Base-by-base conservation (phyloP, 2,329 filamentous ascomycete species). In the Ophiocordyceps sinensis region DNA sequence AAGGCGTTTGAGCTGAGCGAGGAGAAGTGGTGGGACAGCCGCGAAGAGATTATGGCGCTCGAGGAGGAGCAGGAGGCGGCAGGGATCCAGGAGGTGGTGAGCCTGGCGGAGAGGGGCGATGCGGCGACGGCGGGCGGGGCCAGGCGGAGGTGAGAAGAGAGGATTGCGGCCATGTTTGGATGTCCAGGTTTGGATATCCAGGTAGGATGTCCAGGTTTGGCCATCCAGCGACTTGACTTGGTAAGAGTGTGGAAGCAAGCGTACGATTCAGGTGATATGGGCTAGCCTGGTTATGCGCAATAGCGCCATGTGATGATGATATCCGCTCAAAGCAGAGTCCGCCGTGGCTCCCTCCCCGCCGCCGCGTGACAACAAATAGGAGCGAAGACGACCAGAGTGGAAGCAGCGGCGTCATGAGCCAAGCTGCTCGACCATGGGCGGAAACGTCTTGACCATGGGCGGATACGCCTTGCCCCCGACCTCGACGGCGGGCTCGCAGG, bases 21-120 rank as follows among this genome's bases (percentile, higher is more conserved):
- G 62, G 84, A 88, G 64, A 94, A 94, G 60, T 98, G 91, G 91
- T 98, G 91, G 91, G 91, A 95, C 68, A 87, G 82, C 57, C 75
- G 91, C 52, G 91, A 98, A 65, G 89, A 96, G 64, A 84, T 98
- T 49, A 82, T 80, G 41, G 82, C 78, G 7, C 62, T 96, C 54
- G 91, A 98, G 63, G 89, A 95, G 62, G 89, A 95, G 65, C 87
- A 96, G 66, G 89, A 95, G 62, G 88, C 84, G 38, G 85, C 87
- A 29, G 88, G 91, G 10, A 95, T 96, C 59, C 85, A 87, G 14
- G 91, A 96, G 65, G 85, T 96, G 36, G 85, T 96, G 41, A 91
- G 81, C 55, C 67, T 96, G 54, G 79, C 81, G 39, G 86, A 94
- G 51, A 77, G 77, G 48, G 75, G 70, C 35, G 77, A 72, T 44